Percentiles rank a stretch among this genome's conserved stretches.
phyloP scores from a whole-genome alignment of 106 monocot genomes.

The Chionographis japonica region DNA sequence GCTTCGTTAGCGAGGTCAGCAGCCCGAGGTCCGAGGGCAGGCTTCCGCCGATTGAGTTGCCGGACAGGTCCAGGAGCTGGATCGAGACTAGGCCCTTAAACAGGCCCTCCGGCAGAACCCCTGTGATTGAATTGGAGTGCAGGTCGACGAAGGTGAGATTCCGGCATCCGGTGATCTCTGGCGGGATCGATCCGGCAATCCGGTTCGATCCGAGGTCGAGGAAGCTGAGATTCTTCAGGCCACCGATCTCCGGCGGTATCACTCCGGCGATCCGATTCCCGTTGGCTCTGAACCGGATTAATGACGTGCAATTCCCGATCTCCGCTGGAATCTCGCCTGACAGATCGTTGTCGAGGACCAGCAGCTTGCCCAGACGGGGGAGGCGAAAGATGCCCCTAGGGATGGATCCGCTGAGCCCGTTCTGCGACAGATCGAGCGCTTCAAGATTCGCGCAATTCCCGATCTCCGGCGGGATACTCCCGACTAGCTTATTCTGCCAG shows the following conservation, averaged over 20 bases:
- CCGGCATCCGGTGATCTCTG: constrained; percentile 53
- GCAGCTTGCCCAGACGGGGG: constrained; percentile 50
- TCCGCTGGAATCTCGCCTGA: constrained; percentile 72
- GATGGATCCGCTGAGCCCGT: constrained; percentile 64
- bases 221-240: constrained; percentile 68
- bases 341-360: constrained; percentile 69
- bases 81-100: constrained; percentile 40
- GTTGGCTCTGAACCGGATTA: constrained; percentile 66
- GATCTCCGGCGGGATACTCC: constrained; percentile 59
- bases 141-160: constrained; percentile 85
- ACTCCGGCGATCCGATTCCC: constrained; percentile 50
- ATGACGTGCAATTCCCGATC: constrained; percentile 60
- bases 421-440: constrained; percentile 81
- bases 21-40: constrained; percentile 34
- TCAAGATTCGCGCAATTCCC: constrained; percentile 54
- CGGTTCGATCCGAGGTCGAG: constrained; percentile 69
- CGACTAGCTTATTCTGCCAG: constrained; percentile 74
- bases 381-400: constrained; percentile 53
- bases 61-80: constrained; percentile 68
- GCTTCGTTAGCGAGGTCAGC: constrained; percentile 63
- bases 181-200: constrained; percentile 46
- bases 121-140: constrained; percentile 59
- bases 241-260: constrained; percentile 69
- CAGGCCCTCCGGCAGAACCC: constrained; percentile 29
- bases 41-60: constrained; percentile 47